Evolutionary conservation across 2,329 filamentous ascomycete species (phyloP), one percentile per base, ranked within the genome.

Genomic region (Ambrosiella xylebori): DNA sequence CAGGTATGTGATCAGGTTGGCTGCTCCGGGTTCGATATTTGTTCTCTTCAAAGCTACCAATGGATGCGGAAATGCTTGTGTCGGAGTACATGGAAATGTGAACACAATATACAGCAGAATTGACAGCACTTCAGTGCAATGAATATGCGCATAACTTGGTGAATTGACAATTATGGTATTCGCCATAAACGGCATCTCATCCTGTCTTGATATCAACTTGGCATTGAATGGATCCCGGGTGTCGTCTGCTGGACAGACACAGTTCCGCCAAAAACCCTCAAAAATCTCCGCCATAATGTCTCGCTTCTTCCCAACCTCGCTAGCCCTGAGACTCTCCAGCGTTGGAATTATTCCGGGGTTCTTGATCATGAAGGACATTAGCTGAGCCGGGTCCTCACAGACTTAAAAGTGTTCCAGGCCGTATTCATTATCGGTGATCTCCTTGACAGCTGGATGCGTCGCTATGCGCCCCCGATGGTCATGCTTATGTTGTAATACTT

Each of bases 321-420:
- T 86, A 1, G 81, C 78, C 61, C 80, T 82, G 58, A 91, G 78
- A 0, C 84, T 84, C 61, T 86, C 80, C 27, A 90, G 71, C 1
- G 77, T 84, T 0, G 87, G 86, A 1, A 93, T 85, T 68, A 91
- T 74, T 3, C 86, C 85, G 0, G 80, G 85, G 64, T 91, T 89
- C 70, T 88, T 88, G 39, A 90, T 85, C 87, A 93, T 91, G 67
- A 89, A 91, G 0, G 85, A 83, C 87, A 91, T 91, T 1, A 93
- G 73, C 68, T 90, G 85, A 0, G 83, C 80, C 1, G 87, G 87
- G 64, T 91, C 82, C 1, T 87, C 87, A 1, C 86, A 86, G 1
- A 90, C 79, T 1, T 80, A 84, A 69, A 90, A 91, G 70, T 91
- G 91, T 64, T 91, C 86, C 0, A 91, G 74, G 0, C 81, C 84